Base-by-base conservation (phyloP, 495 filamentous ascomycete species). In the Aspergillus bridgeri region DNA sequence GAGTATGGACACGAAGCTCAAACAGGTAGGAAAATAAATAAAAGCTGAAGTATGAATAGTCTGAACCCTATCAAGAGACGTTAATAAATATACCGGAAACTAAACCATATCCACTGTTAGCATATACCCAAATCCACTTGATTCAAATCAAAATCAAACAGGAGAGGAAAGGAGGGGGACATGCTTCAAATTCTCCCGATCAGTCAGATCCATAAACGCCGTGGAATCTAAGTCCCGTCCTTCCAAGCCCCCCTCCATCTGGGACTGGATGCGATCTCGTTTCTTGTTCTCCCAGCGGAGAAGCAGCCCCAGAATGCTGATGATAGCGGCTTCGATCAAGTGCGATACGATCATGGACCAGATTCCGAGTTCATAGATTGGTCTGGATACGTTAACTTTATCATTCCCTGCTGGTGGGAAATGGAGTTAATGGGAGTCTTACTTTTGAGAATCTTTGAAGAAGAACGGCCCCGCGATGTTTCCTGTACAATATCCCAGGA, bases 261-360 rank as follows among this genome's bases (percentile, higher is more conserved):
- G 68, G 9, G 76, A 71, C 56, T 82, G 77, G 21, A 82, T 73
- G 7, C 67, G 68, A 63, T 86, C 83, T 9, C 83, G 77, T 49
- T 75, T 76, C 56, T 72, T 65, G 53, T 86, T 86, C 71, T 87
- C 85, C 67, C 76, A 71, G 15, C 73, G 74, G 2, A 87, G 69
- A 2, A 80, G 63, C 13, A 77, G 60, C 8, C 79, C 75, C n/a
- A 84, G 75, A 0, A 56, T 58, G 5, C 69, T 61, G 24, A 85
- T 77, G 1, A 83, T 62, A 18, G 73, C 63, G 20, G 75, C 79
- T 64, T 85, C 80, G 42, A 81, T 72, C 19, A 84, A 64, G 59
- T 86, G 82, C 11, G 79, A 80, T 6, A 85, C 80, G 53, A 88
- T 83, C 75, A 86, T 84, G 2, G 78, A 81, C 73, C 82, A 85